Evolutionary conservation across 176 grass and related monocot species (phyloP).

Genomic region (Elymus sibiricus): DNA sequence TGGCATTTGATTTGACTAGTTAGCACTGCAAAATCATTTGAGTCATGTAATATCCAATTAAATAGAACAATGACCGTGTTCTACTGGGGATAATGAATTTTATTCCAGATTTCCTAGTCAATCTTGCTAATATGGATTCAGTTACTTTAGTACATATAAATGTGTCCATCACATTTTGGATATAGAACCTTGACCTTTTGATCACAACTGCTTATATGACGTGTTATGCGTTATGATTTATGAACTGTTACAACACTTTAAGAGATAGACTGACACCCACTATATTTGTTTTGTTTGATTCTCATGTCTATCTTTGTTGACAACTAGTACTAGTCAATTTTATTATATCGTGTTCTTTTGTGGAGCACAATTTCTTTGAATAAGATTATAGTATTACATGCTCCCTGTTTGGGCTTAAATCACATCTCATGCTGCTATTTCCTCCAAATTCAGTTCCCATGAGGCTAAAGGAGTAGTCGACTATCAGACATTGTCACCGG

Average conservation of each 20-base stretch:
- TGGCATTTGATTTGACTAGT: neutral
- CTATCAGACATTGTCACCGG: conserved; percentile 70
- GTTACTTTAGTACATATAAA: neutral
- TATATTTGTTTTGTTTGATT: neutral
- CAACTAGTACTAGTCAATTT: neutral
- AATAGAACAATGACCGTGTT: neutral
- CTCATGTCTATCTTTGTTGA: neutral
- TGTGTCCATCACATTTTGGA: neutral
- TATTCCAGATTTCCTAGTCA: neutral
- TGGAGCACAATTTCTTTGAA: neutral
- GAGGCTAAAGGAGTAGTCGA: conserved; percentile 61
- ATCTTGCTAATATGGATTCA: neutral
- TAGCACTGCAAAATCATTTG: neutral
- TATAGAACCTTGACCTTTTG: neutral
- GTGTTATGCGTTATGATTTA: neutral
- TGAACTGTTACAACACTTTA: neutral
- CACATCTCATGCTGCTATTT: neutral
- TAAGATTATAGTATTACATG: neutral
- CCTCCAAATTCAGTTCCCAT: conserved; percentile 46
- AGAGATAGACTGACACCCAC: neutral
- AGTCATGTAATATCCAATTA: neutral
- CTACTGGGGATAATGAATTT: neutral
- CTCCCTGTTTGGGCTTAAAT: neutral
- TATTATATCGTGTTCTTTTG: neutral
- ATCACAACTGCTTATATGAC: neutral